Conservation (phyloP, 371 early-diverging fungal species). For the Actinomucor elegans region DNA sequence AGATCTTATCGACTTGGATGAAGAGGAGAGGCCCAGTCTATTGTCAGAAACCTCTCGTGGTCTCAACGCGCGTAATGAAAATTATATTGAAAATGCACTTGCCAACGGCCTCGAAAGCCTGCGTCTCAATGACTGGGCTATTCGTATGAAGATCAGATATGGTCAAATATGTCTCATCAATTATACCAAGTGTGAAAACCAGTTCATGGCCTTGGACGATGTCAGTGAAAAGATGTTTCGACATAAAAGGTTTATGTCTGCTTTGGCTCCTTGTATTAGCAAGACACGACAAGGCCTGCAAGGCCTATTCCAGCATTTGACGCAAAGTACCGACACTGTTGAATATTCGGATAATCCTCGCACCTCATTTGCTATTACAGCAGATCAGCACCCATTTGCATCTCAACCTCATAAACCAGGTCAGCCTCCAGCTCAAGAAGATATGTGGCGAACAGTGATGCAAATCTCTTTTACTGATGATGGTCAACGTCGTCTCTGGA, state of each 20-base stretch:
- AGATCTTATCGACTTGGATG: slow-evolving; percentile 30
- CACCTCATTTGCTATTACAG: slow-evolving; percentile 20
- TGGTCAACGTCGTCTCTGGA: slow-evolving; percentile 28
- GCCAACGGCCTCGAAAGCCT: slow-evolving; percentile 38
- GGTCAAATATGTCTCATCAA: slow-evolving; percentile 35
- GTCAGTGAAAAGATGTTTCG: slow-evolving; percentile 18
- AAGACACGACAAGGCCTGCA: slow-evolving; percentile 6
- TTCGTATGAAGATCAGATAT: slow-evolving; percentile 43
- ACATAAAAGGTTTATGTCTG: slow-evolving; percentile 16
- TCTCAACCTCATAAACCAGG: background rate
- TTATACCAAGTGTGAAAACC: slow-evolving; percentile 15
- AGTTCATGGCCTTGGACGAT: slow-evolving; percentile 15
- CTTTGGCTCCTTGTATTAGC: slow-evolving; percentile 30
- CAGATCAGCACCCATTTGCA: slow-evolving; percentile 21
- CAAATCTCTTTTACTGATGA: slow-evolving; percentile 22
- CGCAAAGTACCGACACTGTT: background rate
- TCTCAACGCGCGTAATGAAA: slow-evolving; percentile 26
- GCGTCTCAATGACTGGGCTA: slow-evolving; percentile 39
- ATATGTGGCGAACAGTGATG: slow-evolving; percentile 20
- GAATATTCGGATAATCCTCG: slow-evolving; percentile 28
- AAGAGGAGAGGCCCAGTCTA: background rate
- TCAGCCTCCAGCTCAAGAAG: slow-evolving; percentile 6
- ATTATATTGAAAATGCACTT: slow-evolving; percentile 12
- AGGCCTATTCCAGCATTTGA: slow-evolving; percentile 12
- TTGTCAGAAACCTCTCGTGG: slow-evolving; percentile 9